A percentile compares a stretch with the other conserved stretches of the same genome.
Conservation (phyloP, 345 rosid species). For the Eutrema japonicum region DNA sequence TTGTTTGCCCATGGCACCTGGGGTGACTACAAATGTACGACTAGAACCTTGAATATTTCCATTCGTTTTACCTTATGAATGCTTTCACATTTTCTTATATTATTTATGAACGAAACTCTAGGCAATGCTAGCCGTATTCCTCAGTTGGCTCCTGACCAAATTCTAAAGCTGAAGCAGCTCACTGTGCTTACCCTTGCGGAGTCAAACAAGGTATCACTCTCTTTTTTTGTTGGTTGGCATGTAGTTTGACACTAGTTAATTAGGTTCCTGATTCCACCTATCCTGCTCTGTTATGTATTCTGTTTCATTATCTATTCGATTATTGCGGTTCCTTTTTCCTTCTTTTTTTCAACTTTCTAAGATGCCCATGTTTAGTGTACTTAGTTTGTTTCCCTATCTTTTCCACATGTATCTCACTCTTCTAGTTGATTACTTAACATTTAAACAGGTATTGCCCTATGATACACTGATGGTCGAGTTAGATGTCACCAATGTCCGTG, state of each 20-base stretch:
- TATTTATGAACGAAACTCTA: constrained; percentile 34
- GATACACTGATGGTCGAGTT: constrained; percentile 85
- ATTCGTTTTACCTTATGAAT: not conserved
- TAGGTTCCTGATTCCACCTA: not conserved
- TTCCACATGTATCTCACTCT: constrained; percentile 30
- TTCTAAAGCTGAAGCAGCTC: constrained; percentile 89
- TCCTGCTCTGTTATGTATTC: not conserved
- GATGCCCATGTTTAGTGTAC: not conserved
- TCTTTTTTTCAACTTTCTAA: too few relatives aligned
- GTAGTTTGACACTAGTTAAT: not conserved
- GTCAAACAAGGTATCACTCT: constrained; percentile 67
- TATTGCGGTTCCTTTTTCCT: too few relatives aligned
- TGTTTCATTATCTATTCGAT: too few relatives aligned
- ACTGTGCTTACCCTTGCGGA: constrained; percentile 94
- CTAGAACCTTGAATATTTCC: not conserved
- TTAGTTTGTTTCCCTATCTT: constrained; percentile 10
- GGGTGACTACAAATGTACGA: constrained; percentile 87
- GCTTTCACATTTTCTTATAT: not conserved
- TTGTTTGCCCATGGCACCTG: constrained; percentile 95
- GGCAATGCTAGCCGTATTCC: constrained; percentile 67
- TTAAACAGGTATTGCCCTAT: constrained; percentile 75
- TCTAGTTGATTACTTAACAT: not conserved
- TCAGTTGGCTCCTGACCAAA: constrained; percentile 72
- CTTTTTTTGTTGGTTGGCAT: not conserved
- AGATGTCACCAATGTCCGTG: constrained; percentile 90